A percentile compares a stretch with the other conserved stretches of the same genome.
Evolutionary conservation across 1,139 yeast genomes (phyloP).

Genomic region (Blastobotrys petasosporus): DNA sequence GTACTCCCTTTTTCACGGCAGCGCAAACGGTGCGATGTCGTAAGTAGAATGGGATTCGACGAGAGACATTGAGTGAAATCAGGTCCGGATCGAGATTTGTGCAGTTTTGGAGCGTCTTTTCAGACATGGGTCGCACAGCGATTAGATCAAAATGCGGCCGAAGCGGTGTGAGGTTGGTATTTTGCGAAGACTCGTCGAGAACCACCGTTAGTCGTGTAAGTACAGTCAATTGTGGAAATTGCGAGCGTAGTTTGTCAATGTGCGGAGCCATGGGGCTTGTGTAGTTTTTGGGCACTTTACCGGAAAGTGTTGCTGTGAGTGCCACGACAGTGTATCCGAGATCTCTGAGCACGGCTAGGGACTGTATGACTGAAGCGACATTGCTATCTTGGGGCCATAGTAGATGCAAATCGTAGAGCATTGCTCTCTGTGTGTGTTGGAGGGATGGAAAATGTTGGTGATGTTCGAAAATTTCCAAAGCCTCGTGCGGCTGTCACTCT

Average conservation of each 20-base stretch:
- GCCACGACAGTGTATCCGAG: slow-evolving; percentile 73
- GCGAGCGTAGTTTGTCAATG: slow-evolving; percentile 25
- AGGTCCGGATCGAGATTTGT: slow-evolving; percentile 68
- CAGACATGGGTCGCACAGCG: slow-evolving; percentile 75
- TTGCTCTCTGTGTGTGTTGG: slow-evolving; percentile 15
- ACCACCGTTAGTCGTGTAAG: slow-evolving; percentile 70
- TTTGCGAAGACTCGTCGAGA: slow-evolving; percentile 71
- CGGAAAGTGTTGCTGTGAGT: slow-evolving; percentile 58
- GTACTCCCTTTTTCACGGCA: slow-evolving; percentile 76
- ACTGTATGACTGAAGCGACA: slow-evolving; percentile 19
- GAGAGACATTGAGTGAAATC: slow-evolving; percentile 62
- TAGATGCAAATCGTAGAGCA: slow-evolving; percentile 71
- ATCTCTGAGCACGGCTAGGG: slow-evolving; percentile 24
- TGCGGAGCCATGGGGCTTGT: slow-evolving; percentile 26
- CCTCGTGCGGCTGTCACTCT: no score
- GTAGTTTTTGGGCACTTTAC: slow-evolving; percentile 50
- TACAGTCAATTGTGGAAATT: slow-evolving; percentile 43
- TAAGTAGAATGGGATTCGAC: slow-evolving; percentile 66
- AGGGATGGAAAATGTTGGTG: no score
- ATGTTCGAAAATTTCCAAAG: no score
- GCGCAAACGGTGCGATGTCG: slow-evolving; percentile 81
- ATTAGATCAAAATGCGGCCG: slow-evolving; percentile 57
- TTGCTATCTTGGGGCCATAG: slow-evolving; percentile 68
- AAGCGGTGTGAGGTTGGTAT: slow-evolving; percentile 54
- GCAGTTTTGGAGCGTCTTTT: slow-evolving; percentile 70